Conservation (phyloP, 352 stramenopile species). For the Globisporangium mamillatum region DNA sequence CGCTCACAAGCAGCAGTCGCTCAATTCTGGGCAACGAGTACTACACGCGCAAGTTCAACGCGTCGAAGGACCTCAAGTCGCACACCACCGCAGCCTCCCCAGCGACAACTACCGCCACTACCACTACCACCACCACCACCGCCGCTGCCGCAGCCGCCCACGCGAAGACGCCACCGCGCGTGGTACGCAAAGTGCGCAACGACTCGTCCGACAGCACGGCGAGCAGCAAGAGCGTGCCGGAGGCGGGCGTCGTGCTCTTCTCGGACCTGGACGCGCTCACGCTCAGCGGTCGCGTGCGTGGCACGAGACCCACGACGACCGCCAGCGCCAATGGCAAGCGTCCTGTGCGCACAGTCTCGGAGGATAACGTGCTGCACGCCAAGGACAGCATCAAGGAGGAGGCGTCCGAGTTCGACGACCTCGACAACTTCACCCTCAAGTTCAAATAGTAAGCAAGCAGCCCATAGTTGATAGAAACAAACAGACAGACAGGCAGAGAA, state of each 20-base stretch:
- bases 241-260: constrained; percentile 50
- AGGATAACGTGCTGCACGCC: constrained; percentile 44
- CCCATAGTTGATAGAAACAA: background rate
- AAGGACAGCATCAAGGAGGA: constrained; percentile 26
- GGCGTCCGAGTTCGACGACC: constrained; percentile 34
- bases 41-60: constrained; percentile 22
- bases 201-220: constrained; percentile 38
- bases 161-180: background rate
- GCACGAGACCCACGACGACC: constrained; percentile 7
- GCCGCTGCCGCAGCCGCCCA: constrained; percentile 4
- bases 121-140: background rate
- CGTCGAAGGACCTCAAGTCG: background rate
- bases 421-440: constrained; percentile 77
- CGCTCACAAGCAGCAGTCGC: constrained; percentile 21
- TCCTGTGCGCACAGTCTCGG: constrained; percentile 44
- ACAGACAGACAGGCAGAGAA: background rate
- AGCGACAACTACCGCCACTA: background rate
- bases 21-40: constrained; percentile 20
- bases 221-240: constrained; percentile 32
- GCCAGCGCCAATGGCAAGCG: constrained; percentile 22
- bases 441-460: constrained; percentile 20
- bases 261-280: constrained; percentile 64
- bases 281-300: constrained; percentile 54
- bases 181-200: constrained; percentile 34
- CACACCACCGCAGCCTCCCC: background rate